Base-by-base conservation (phyloP, 805 yeast species). In the Candida verbasci region DNA sequence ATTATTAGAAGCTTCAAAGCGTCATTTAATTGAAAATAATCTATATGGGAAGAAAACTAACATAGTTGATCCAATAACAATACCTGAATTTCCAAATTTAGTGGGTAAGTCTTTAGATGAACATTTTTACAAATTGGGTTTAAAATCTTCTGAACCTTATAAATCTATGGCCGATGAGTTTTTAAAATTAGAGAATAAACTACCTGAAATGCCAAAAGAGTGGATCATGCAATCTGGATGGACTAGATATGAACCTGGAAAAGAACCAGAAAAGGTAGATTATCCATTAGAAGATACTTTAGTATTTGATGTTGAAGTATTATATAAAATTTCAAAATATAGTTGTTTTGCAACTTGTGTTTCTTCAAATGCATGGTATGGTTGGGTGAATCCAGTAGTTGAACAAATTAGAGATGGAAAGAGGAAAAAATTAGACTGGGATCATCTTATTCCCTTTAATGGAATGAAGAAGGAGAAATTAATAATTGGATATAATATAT, bases 301-400 rank as follows among this genome's bases (percentile, higher is more conserved):
- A 9, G 88, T 84, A 0, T 91, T 91, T 56, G 99, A 93, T 58
- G 89, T 86, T 9, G 99, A 93, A 55, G 86, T 82, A 0, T 55
- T 89, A 50, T 89, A 87, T 59, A 81, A 86, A 46, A 58, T 77
- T 1, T 76, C 93, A 0, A 74, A 72, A 3, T 89, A 78, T 52
- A 81, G 97, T 0, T 76, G 84, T 0, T 53, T 93, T 58, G 96
- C 96, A 1, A 74, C 85, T 0, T 95, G 96, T 9, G 80, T 72
- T 2, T 78, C 96, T 0, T 55, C 69, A 0, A 65, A 71, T 8
- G 95, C 96, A 0, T 88, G 97, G 95, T 93, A 89, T 52, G 79
- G 81, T 0, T 93, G 99, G 99, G 80, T 87, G 7, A 87, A 96
- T 0, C 98, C 99, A 0, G 80, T 72, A 53, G 56, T 93, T 15